phyloP scores from a whole-genome alignment of 305 asterid species.

The Rubia balearica region DNA sequence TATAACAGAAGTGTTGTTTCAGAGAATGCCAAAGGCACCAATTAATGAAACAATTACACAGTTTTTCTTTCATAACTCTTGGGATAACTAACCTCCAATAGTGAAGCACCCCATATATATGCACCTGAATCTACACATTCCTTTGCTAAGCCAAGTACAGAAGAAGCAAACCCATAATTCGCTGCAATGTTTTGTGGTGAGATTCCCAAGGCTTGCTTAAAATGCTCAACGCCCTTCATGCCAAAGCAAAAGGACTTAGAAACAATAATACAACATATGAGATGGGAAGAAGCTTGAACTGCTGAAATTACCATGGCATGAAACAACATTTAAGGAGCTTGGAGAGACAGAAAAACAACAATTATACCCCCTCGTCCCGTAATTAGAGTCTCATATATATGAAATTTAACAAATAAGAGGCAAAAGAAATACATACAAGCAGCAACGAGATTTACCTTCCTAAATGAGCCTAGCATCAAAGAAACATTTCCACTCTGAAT shows the following conservation, averaged over 20 bases:
- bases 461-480: slow-evolving; percentile 77
- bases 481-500: slow-evolving; percentile 88
- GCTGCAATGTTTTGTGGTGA: slow-evolving; percentile 74
- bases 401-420: not conserved
- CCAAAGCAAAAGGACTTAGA: slow-evolving; percentile 14
- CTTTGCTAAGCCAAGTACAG: slow-evolving; percentile 78
- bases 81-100: slow-evolving; percentile 63
- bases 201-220: slow-evolving; percentile 57
- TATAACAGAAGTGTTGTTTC: slow-evolving; percentile 1
- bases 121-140: slow-evolving; percentile 78
- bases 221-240: slow-evolving; percentile 74
- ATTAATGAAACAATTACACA: slow-evolving; percentile 2
- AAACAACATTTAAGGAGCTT: no score
- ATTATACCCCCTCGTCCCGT: no score
- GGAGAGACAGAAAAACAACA: no score
- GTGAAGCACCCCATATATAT: slow-evolving; percentile 84
- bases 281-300: no score
- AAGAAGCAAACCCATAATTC: slow-evolving; percentile 84
- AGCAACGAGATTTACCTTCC: slow-evolving; percentile 46
- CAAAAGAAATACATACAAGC: not conserved
- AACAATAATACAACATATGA: not conserved
- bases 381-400: no score
- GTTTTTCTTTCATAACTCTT: not conserved
- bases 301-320: no score
- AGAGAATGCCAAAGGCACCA: not conserved